Percentiles rank a stretch among this genome's conserved stretches.
Conservation (phyloP, 768 basidiomycete genomes). For the Chalciporus pseudorubinellus region DNA sequence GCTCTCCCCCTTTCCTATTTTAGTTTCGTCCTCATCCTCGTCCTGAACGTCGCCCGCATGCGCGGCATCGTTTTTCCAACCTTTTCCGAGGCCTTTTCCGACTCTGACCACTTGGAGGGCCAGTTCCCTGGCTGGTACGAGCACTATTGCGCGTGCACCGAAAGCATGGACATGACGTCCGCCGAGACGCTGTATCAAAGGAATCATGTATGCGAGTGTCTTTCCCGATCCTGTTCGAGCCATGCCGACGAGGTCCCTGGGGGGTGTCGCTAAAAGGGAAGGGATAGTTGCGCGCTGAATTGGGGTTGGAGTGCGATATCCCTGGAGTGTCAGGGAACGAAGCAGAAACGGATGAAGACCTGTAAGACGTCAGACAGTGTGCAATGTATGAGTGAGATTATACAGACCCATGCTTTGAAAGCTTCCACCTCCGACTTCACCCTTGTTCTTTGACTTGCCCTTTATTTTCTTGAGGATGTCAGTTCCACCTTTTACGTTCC, state of each 20-base stretch:
- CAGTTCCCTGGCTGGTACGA: slow-evolving; percentile 91
- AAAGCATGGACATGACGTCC: slow-evolving; percentile 77
- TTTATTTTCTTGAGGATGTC: slow-evolving; percentile 76
- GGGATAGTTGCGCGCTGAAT: slow-evolving; percentile 93
- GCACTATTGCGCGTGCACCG: slow-evolving; percentile 82
- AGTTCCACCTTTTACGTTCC: slow-evolving; percentile 73
- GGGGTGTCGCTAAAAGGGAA: slow-evolving; percentile 75
- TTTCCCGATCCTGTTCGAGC: slow-evolving; percentile 98
- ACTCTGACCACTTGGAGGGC: slow-evolving; percentile 93
- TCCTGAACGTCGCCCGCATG: slow-evolving; percentile 71
- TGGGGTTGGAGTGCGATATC: slow-evolving; percentile 92
- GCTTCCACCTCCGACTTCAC: slow-evolving; percentile 87
- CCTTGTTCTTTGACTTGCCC: slow-evolving; percentile 68
- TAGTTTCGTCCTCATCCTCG: slow-evolving; percentile 50
- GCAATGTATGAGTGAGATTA: background rate
- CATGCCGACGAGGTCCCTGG: slow-evolving; percentile 95
- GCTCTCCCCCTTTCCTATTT: slow-evolving; percentile 46
- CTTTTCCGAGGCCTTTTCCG: slow-evolving; percentile 89
- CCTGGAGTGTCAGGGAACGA: slow-evolving; percentile 84
- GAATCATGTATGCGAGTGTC: slow-evolving; percentile 93
- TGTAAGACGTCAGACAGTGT: slow-evolving; percentile 28
- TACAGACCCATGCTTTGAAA: slow-evolving; percentile 92
- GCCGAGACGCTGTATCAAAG: slow-evolving; percentile 82
- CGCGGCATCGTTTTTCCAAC: slow-evolving; percentile 61
- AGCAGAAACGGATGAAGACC: slow-evolving; percentile 83